These are phyloP conservation scores for Neocatenulostroma microsporum DNA, from an alignment of 2,329 filamentous ascomycete genomes.

Conservation along the genomic window DNA sequence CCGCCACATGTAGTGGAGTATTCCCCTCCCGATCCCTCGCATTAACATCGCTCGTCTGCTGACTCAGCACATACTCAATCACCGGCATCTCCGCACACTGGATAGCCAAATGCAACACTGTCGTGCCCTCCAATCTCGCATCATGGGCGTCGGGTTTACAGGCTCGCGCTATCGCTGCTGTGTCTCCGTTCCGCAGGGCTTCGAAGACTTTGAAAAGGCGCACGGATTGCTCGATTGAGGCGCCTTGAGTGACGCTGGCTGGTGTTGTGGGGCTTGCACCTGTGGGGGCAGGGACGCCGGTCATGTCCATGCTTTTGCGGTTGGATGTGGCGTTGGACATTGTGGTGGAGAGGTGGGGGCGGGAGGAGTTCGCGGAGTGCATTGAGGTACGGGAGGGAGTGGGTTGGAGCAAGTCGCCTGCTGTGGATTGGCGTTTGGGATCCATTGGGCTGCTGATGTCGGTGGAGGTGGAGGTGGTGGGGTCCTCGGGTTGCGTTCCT, in stretches of 20 bases:
- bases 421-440: conserved; percentile 15
- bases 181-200: conserved; percentile 82
- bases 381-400: conserved; percentile 14
- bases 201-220: conserved; percentile 92
- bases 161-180: conserved; percentile 76
- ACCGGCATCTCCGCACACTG: conserved; percentile 91
- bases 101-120: conserved; percentile 80
- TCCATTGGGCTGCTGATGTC: conserved; percentile 14
- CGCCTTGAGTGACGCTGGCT: conserved; percentile 27
- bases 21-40: conserved; percentile 89
- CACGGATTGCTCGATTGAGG: conserved; percentile 79
- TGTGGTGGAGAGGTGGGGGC: conserved; percentile 30
- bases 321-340: conserved; percentile 24
- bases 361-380: conserved; percentile 19
- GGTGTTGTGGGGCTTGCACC: conserved; percentile 15
- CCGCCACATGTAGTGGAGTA: conserved; percentile 82
- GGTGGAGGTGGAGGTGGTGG: conserved; percentile 2
- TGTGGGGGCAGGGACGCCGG: conserved; percentile 10
- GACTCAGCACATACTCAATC: conserved; percentile 86
- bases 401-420: conserved; percentile 22
- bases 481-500: conserved; percentile 9
- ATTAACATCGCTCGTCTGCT: conserved; percentile 62
- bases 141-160: conserved; percentile 51
- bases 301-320: conserved; percentile 12
- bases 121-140: conserved; percentile 64